Conservation (phyloP, 805 yeast species). For the Yarrowia osloensis region DNA sequence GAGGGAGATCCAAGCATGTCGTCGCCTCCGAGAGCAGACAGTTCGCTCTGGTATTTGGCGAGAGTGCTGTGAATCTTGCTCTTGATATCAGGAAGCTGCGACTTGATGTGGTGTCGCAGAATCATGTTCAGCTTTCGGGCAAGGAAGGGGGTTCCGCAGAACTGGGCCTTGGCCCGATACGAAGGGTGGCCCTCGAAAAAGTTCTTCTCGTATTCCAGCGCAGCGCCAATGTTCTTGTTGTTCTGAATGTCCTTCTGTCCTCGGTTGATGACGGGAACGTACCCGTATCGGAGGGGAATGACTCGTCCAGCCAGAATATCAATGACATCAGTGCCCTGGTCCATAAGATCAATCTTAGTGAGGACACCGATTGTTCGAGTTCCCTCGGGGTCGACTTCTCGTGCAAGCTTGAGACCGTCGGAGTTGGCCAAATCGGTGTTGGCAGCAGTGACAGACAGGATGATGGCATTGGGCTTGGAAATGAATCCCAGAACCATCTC, state of each 20-base stretch:
- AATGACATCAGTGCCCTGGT: constrained; percentile 94
- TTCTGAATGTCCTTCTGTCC: constrained; percentile 94
- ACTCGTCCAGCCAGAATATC: constrained; percentile 95
- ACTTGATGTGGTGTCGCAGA: constrained; percentile 84
- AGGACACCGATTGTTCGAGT: constrained; percentile 92
- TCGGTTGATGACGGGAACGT: constrained; percentile 94
- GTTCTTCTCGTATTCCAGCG: constrained; percentile 75
- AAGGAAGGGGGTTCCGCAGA: constrained; percentile 95
- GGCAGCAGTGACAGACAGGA: constrained; percentile 93
- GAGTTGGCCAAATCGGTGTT: constrained; percentile 96
- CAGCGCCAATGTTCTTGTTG: constrained; percentile 84
- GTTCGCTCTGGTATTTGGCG: constrained; percentile 81
- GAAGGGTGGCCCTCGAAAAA: constrained; percentile 87
- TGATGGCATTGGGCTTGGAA: constrained; percentile 93
- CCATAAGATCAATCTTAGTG: constrained; percentile 97
- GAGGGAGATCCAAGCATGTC: constrained; percentile 79
- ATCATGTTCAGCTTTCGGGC: constrained; percentile 91
- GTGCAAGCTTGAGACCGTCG: constrained; percentile 91
- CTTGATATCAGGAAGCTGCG: constrained; percentile 90
- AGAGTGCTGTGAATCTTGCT: constrained; percentile 83
- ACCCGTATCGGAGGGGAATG: constrained; percentile 92
- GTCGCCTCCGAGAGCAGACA: constrained; percentile 69
- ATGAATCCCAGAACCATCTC: constrained; percentile 91
- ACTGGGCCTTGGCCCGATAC: constrained; percentile 86
- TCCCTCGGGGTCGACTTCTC: constrained; percentile 98